Conservation (phyloP, 192 early-diverging fungal species). For the Coemansia sp. region DNA sequence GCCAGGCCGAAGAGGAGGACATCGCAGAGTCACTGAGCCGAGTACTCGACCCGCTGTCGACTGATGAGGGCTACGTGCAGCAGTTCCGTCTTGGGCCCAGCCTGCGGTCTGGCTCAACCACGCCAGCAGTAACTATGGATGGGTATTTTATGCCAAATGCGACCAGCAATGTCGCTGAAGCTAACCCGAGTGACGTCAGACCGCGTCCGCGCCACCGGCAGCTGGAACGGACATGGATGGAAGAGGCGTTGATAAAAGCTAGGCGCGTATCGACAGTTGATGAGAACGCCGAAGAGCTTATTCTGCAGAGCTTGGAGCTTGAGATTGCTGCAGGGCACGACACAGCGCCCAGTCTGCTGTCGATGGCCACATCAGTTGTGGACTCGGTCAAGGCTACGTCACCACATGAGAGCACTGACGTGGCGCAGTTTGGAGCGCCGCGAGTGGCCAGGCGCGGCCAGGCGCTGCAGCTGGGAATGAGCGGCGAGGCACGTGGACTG, state of each 20-base stretch:
- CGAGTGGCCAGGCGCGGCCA: conserved; percentile 28
- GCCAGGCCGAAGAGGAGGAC: conserved; percentile 18
- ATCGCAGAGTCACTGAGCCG: conserved; percentile 25
- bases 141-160: conserved; percentile 51
- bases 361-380: conserved; percentile 11
- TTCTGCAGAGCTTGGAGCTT: conserved; percentile 42
- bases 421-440: conserved; percentile 25
- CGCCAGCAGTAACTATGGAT: conserved; percentile 55
- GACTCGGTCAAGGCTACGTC: conserved; percentile 6
- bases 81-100: conserved; percentile 56
- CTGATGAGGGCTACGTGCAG: conserved; percentile 41
- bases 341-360: conserved; percentile 14
- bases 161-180: neutral
- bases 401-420: conserved; percentile 11
- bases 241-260: conserved; percentile 55
- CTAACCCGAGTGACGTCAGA: conserved; percentile 1
- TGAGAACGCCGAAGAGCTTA: conserved; percentile 48
- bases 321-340: conserved; percentile 4
- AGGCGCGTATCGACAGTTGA: conserved; percentile 53
- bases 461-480: conserved; percentile 10
- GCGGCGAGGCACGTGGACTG: conserved; percentile 8
- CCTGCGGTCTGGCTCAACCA: conserved; percentile 39
- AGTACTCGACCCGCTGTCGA: conserved; percentile 17
- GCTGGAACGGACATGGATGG: conserved; percentile 57
- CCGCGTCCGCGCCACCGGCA: conserved; percentile 36